These are phyloP conservation scores for Daldinia decipiens DNA, from an alignment of 495 filamentous ascomycete species.

Conservation along the genomic window DNA sequence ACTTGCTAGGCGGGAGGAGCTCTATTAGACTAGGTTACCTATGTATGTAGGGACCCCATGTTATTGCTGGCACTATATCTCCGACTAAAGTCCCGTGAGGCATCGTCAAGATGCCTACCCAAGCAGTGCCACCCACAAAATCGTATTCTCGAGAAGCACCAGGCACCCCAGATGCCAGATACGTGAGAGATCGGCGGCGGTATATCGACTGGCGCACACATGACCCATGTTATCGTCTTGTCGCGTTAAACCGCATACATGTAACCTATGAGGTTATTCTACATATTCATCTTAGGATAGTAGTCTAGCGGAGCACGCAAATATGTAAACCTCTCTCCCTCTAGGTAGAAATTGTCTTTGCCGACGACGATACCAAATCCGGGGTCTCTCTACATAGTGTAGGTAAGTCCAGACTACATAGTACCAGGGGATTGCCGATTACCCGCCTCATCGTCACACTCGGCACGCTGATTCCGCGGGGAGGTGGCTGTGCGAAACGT, in stretches of 20 bases:
- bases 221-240: background rate
- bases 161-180: constrained; percentile 8
- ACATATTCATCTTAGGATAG: background rate
- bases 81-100: background rate
- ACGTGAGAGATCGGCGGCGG: constrained; percentile 5
- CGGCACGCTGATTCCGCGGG: constrained; percentile 29
- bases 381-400: background rate
- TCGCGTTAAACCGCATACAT: background rate
- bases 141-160: constrained; percentile 5
- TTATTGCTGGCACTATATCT: background rate
- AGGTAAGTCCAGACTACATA: background rate
- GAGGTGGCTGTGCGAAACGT: constrained; percentile 32
- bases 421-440: constrained; percentile 28
- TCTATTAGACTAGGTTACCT: too few species aligned
- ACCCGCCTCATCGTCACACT: constrained; percentile 33
- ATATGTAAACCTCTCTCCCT: background rate
- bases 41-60: too few species aligned
- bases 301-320: background rate
- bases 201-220: background rate
- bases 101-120: background rate
- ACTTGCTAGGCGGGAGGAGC: background rate
- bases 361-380: background rate
- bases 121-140: background rate
- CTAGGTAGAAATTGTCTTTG: background rate
- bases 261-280: background rate